These are phyloP conservation scores for Ananas comosus DNA, from an alignment of 176 grass and related monocot species.

Conservation along the genomic window DNA sequence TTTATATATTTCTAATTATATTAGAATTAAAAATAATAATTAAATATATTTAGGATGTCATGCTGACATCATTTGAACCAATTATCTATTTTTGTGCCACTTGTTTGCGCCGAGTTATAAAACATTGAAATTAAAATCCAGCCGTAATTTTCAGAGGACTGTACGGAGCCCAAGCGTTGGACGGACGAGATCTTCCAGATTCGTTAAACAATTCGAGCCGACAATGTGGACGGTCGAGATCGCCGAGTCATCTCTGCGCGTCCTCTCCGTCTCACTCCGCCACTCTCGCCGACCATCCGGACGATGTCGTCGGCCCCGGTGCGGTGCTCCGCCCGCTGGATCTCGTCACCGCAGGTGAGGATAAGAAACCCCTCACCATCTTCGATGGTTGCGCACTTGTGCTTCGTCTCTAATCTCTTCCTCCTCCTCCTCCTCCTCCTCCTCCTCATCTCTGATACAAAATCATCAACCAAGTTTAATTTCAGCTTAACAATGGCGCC, in stretches of 20 bases:
- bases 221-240: not conserved
- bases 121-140: too few species aligned
- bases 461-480: not conserved
- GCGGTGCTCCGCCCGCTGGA: slow-evolving; percentile 2
- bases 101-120: too few species aligned
- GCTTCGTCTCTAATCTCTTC: not conserved
- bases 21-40: too few species aligned
- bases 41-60: too few species aligned
- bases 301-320: slow-evolving; percentile 14
- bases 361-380: not conserved
- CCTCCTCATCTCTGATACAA: not conserved
- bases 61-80: too few species aligned
- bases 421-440: not conserved
- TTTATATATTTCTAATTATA: too few species aligned
- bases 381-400: not conserved
- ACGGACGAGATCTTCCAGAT: too few species aligned
- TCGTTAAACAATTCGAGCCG: not conserved
- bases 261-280: not conserved
- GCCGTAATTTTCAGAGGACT: too few species aligned
- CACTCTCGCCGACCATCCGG: not conserved
- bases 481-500: slow-evolving; percentile 7
- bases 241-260: not conserved
- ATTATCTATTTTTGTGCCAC: too few species aligned
- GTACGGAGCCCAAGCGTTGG: too few species aligned
- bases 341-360: slow-evolving; percentile 6